Evolutionary conservation across 768 basidiomycete species (phyloP).

Genomic region (Rickenella mellea): DNA sequence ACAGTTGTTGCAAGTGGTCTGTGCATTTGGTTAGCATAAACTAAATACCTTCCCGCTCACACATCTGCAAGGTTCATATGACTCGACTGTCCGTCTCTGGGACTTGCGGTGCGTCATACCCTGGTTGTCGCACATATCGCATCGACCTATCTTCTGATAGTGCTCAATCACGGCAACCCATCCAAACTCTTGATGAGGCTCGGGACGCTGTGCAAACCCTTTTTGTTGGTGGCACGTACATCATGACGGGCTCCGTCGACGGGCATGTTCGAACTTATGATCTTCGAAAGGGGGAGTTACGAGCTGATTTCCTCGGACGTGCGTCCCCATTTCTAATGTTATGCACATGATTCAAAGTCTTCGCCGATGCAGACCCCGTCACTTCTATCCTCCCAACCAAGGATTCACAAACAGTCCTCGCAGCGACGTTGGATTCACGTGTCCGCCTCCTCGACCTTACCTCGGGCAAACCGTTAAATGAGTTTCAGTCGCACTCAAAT

Average conservation of each 20-base stretch:
- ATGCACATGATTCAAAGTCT: background rate
- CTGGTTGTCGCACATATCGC: background rate
- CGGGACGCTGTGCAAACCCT: constrained; percentile 80
- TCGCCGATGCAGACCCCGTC: constrained; percentile 57
- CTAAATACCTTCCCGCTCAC: background rate
- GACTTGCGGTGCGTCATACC: constrained; percentile 61
- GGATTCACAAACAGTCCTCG: constrained; percentile 73
- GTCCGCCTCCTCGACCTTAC: constrained; percentile 78
- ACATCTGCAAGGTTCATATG: constrained; percentile 67
- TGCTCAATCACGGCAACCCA: constrained; percentile 69
- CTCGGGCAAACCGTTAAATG: constrained; percentile 78
- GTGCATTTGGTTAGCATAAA: constrained; percentile 9
- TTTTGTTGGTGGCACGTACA: constrained; percentile 51
- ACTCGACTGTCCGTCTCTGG: constrained; percentile 87
- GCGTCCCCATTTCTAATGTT: constrained; percentile 21
- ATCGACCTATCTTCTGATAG: constrained; percentile 23
- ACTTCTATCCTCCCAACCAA: constrained; percentile 73
- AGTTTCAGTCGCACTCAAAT: constrained; percentile 72
- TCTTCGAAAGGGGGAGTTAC: constrained; percentile 84
- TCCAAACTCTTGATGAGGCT: constrained; percentile 87
- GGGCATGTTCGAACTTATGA: constrained; percentile 92
- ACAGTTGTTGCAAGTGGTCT: constrained; percentile 82
- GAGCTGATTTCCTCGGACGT: constrained; percentile 88
- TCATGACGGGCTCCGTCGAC: constrained; percentile 83
- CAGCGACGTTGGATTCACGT: constrained; percentile 76